Evolutionary conservation across 805 yeast species (phyloP), one percentile per base, ranked within the genome.

Genomic region (Wickerhamiella sergipiensis): DNA sequence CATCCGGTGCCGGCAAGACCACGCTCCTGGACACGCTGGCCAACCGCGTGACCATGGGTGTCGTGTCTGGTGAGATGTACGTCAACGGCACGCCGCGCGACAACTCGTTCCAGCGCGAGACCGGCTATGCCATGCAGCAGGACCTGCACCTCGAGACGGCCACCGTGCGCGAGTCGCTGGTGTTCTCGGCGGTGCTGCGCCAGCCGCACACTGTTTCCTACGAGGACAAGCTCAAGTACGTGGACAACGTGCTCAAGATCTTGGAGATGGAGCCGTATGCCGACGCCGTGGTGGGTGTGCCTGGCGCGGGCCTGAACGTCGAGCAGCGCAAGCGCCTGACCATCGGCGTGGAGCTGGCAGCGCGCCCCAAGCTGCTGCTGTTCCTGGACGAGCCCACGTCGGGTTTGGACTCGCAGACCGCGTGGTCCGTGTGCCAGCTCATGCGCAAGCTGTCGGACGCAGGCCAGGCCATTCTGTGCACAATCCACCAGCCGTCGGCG

Each of bases 1-100:
- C 82, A 49, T 83, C 90, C 33, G 92, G 92, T 69, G 92, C 92
- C 45, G 92, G 92, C 70, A 83, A 83, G 61, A 83, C 92, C 23
- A 84, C 90, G 2, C 69, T 83, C 52, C 71, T 84, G 59, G 83
- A 83, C 64, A 80, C 81, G 57, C 72, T 84, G 53, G 80, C 87
- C 21, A 84, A 80, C 61, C 75, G 90, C 64, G 76, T 81, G 50
- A 75, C 80, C 43, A 71, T 76, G 63, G 92, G 90, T 66, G 79
- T 78, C 17, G 76, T 83, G 43, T 76, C 86, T 40, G 85, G 85
- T 59, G 83, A 81, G 59, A 74, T 79, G 73, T 67, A 81, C 63
- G 89, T 83, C 23, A 82, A 84, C 62, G 88, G 87, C 50, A 72
- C 72, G 48, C 73, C 78, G 8, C 69, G 81, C 53, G 83, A 76